phyloP scores from a whole-genome alignment of 345 rosid genomes.

The Raphanus raphanistrum region DNA sequence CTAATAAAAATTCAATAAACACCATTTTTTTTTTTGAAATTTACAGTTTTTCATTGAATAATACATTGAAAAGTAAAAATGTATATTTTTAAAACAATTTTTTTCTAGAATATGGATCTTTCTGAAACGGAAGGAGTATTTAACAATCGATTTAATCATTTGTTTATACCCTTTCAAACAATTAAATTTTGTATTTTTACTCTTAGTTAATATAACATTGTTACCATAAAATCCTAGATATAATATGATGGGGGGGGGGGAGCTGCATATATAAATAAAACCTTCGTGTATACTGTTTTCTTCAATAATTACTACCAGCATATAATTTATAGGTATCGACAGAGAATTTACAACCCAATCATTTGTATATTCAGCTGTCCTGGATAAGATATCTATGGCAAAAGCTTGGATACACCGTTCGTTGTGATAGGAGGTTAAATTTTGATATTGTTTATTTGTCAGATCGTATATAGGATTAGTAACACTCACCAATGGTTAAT shows the following conservation, averaged over 20 bases:
- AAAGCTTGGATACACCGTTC: background rate
- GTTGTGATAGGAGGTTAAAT: background rate
- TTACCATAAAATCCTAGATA: background rate
- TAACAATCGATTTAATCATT: background rate
- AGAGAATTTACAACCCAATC: background rate
- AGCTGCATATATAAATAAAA: background rate
- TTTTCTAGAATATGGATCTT: too few relatives aligned
- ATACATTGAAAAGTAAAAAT: too few relatives aligned
- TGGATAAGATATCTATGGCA: background rate
- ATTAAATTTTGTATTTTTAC: too few relatives aligned
- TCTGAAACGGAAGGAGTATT: background rate
- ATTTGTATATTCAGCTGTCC: background rate
- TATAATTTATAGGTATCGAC: background rate
- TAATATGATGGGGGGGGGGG: background rate
- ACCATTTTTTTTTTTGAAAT: too few relatives aligned
- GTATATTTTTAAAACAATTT: too few relatives aligned
- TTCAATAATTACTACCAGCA: background rate
- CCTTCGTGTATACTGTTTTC: background rate
- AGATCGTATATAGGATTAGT: constrained; percentile 7
- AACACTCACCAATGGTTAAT: constrained; percentile 5
- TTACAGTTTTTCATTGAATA: too few relatives aligned
- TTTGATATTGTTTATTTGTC: background rate
- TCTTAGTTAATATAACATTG: background rate
- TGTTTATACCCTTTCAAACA: too few relatives aligned
- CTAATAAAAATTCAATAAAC: too few relatives aligned